phyloP scores from a whole-genome alignment of 176 grass and related monocot genomes.

The Miscanthus lutarioriparius region DNA sequence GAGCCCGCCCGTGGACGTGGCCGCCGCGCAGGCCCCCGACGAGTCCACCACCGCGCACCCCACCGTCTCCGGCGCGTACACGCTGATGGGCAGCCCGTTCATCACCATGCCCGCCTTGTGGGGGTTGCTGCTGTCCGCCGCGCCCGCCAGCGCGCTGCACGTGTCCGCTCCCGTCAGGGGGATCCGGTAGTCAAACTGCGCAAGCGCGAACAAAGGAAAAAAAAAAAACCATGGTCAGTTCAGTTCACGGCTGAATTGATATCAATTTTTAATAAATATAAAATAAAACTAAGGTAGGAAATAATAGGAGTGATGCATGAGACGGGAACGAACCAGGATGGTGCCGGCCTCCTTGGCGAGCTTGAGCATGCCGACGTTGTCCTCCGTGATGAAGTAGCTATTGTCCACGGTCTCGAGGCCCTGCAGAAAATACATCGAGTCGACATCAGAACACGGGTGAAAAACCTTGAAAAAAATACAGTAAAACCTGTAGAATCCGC shows the following conservation, averaged over 20 bases:
- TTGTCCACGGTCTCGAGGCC: conserved; percentile 76
- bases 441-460: neutral
- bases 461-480: neutral
- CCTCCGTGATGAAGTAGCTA: conserved; percentile 90
- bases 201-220: accelerated
- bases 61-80: conserved; percentile 95
- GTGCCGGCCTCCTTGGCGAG: conserved; percentile 83
- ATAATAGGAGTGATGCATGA: no score
- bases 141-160: conserved; percentile 51
- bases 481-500: neutral
- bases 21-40: conserved; percentile 48
- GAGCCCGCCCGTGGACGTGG: conserved; percentile 80
- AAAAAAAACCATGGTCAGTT: neutral
- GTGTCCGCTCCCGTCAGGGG: conserved; percentile 49
- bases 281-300: no score
- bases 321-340: conserved; percentile 89
- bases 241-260: neutral
- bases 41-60: conserved; percentile 78
- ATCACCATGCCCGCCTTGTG: conserved; percentile 48
- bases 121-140: neutral
- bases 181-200: conserved; percentile 85
- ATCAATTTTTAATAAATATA: no score
- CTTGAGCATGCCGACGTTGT: conserved; percentile 93
- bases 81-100: conserved; percentile 90
- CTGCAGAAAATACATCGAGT: neutral